A percentile compares a stretch with the other conserved stretches of the same genome.
Conservation (phyloP, 202 grass and related monocot species). For the Zoysia matrella region DNA sequence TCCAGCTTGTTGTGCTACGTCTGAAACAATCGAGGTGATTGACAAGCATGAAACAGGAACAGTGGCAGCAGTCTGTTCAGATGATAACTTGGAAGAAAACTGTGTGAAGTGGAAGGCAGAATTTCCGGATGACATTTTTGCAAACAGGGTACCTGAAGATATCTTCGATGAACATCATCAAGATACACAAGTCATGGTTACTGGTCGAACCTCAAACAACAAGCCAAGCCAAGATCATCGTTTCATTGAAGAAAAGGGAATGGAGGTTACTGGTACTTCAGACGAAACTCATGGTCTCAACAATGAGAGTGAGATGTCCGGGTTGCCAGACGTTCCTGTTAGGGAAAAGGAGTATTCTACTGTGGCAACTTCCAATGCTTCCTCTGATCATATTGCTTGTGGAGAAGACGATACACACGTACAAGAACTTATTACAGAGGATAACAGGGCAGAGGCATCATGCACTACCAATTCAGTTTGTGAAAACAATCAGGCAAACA, state of each 20-base stretch:
- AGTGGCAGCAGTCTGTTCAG: background rate
- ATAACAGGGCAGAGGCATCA: background rate
- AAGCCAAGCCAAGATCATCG: background rate
- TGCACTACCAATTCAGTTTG: background rate
- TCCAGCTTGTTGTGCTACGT: background rate
- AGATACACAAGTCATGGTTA: background rate
- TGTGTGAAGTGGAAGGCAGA: background rate
- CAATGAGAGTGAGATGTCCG: background rate
- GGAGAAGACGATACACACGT: background rate
- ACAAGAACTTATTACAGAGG: background rate
- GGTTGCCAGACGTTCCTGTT: background rate
- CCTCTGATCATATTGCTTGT: background rate
- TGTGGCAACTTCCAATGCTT: conserved; percentile 3
- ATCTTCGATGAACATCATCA: background rate
- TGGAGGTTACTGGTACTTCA: background rate
- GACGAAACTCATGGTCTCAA: background rate
- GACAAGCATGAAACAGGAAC: conserved; percentile 38
- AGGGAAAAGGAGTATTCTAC: background rate
- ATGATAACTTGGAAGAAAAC: conserved; percentile 6
- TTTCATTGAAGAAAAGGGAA: background rate
- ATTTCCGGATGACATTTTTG: background rate
- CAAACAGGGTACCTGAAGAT: background rate
- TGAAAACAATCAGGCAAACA: background rate
- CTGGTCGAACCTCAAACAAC: background rate
- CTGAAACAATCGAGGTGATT: conserved; percentile 13